Base-by-base conservation (phyloP, 169 alveolate genomes). In the Babesia caballi region DNA sequence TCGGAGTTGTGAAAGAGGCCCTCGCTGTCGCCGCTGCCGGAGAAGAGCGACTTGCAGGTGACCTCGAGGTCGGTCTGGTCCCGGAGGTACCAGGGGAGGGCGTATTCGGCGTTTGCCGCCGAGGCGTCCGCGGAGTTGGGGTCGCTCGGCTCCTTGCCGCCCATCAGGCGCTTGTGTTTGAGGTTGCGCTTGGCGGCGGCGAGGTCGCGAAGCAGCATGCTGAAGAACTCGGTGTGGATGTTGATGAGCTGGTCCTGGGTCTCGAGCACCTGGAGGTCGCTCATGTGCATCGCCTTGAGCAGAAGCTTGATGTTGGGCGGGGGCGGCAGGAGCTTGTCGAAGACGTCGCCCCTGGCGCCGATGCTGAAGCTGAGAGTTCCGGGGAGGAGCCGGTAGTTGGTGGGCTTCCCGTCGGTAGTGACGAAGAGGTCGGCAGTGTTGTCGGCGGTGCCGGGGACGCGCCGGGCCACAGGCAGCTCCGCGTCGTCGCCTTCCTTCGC, bases 221-320 rank as follows among this genome's bases (percentile, higher is more conserved):
- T 76, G 54, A 91, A 91, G 33, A 91, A 46, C 70, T 83, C 91
- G 32, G 93, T 82, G 72, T 91, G 95, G 25, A 91, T 60, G 40
- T 77, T 84, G 52, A 87, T 86, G 21, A 91, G 71, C 56, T 90
- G 95, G 32, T 91, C 95, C 21, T 89, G 73, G 3, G 82, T 83
- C 21, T 91, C 95, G 51, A 91, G 63, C 52, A 80, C 76, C 69
- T 91, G 95, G 44, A 91, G 66, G 54, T 91, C 94, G 50, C 85
- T 90, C 92, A 91, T 84, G 70, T 81, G 90, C 61, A 87, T 58
- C n/a, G 93, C 60, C 74, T 84, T 84, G 77, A 87, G 78, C 36
- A 87, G 44, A 65, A 49, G 53, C 49, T 86, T 80, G 44, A 86
- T 66, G 67, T 87, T 84, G 23, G 93, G 93, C 30, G 82, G 80